Evolutionary conservation across 1,284 basidiomycete species (phyloP).

Genomic region (Puccinia triticina): DNA sequence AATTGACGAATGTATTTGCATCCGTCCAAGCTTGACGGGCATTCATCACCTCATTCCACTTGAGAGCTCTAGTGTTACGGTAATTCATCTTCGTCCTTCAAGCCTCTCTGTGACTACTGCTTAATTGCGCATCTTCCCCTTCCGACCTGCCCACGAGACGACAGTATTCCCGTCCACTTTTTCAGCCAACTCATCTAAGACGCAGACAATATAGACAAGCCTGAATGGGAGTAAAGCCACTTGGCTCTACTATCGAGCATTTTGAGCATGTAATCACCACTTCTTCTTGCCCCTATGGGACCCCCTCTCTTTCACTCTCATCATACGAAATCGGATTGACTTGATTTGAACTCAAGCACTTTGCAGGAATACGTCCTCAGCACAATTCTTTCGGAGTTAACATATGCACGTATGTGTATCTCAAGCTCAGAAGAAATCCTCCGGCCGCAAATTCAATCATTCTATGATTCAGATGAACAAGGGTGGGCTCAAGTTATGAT

Average conservation of each 20-base stretch:
- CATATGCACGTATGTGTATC: not conserved
- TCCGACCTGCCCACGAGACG: not conserved
- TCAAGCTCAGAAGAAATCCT: too few relatives aligned
- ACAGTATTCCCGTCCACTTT: not conserved
- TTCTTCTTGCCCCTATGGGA: not conserved
- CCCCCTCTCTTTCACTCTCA: not conserved
- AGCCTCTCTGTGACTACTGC: constrained; percentile 4
- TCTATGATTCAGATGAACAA: not conserved
- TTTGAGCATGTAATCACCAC: constrained; percentile 18
- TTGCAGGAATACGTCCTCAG: constrained; percentile 9
- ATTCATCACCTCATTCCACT: not conserved
- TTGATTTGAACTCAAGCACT: constrained; percentile 17
- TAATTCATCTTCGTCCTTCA: constrained; percentile 1
- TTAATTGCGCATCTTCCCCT: not conserved
- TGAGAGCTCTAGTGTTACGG: not conserved
- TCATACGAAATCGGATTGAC: constrained; percentile 15
- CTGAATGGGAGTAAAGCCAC: not conserved
- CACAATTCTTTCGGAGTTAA: not conserved
- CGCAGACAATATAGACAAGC: constrained; percentile 9
- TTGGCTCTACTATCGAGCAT: not conserved
- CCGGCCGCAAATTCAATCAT: not conserved
- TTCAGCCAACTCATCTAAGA: not conserved
- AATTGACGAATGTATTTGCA: constrained; percentile 28
- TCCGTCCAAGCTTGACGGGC: constrained; percentile 32
- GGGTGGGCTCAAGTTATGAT: not conserved